Conservation (phyloP, 2,329 filamentous ascomycete genomes). For the Periconia digitata region DNA sequence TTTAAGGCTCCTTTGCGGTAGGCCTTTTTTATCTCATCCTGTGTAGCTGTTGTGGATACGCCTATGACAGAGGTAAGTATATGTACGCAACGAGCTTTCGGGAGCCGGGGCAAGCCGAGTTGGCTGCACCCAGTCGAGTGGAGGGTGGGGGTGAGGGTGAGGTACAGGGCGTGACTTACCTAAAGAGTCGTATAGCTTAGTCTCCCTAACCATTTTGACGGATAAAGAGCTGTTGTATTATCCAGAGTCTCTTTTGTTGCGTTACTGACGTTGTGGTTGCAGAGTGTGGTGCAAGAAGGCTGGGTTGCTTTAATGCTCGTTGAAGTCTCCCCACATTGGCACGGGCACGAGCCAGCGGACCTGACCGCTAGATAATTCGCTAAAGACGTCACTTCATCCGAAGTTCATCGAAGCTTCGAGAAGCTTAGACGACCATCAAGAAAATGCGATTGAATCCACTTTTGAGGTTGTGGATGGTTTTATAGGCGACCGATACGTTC, state of each 20-base stretch:
- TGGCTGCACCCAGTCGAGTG: no score
- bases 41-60: conserved; percentile 75
- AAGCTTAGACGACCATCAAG: conserved; percentile 32
- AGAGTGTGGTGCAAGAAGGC: conserved; percentile 20
- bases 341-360: conserved; percentile 18
- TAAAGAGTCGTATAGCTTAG: conserved; percentile 89
- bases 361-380: conserved; percentile 20
- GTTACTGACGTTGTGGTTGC: conserved; percentile 10
- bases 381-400: conserved; percentile 33
- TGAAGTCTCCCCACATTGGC: conserved; percentile 33
- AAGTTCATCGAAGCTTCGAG: conserved; percentile 44
- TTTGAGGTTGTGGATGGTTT: conserved; percentile 8
- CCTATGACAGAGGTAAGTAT: conserved; percentile 37
- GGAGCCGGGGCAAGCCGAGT: conserved; percentile 7
- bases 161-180: conserved; percentile 36
- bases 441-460: conserved; percentile 7
- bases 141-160: conserved; percentile 24
- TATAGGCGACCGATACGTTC: conserved; percentile 14
- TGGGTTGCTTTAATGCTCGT: conserved; percentile 30
- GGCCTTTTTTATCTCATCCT: conserved; percentile 97
- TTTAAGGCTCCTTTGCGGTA: conserved; percentile 89
- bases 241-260: conserved; percentile 5
- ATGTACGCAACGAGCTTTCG: conserved; percentile 2
- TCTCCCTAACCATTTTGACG: conserved; percentile 83
- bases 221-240: conserved; percentile 13